Evolutionary conservation across 495 filamentous ascomycete species (phyloP), one percentile per base, ranked within the genome.

Genomic region (Pyrenula aspistea): DNA sequence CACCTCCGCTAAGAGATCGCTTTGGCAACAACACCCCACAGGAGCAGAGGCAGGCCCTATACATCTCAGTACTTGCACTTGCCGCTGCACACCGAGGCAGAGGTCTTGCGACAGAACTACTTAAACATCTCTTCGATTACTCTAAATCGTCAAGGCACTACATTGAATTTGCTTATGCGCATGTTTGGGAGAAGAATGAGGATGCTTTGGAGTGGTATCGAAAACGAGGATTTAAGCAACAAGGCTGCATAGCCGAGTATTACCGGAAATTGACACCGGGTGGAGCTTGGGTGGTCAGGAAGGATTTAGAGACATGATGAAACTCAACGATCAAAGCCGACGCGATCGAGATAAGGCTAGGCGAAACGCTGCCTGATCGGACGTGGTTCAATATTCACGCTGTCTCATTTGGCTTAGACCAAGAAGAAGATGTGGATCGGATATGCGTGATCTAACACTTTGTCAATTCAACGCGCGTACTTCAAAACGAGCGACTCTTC

Each of bases 111-210:
- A 78, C 84, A 15, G 81, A 85, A 12, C 75, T 93, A 2, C 75
- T 97, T 12, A 66, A 57, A 12, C 20, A 24, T 22, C 63, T 65
- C 49, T 68, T 60, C 2, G 70, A 71, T 20, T 77, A 82, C 49
- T 71, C 77, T 21, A 69, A 85, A 11, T 71, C 71, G 21, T 73
- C 65, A 53, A 72, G 75, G 60, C 75, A 74, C 59, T 72, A 74
- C 51, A 73, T 77, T 21, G 67, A 65, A 31, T 74, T 71, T 12
- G 78, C 90, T 11, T 91, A 88, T 55, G 93, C 93, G 12, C 93
- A 98, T 72, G 93, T 97, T 1, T 96, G 95, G 85, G 89, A 93
- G 58, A 83, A 85, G 57, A 97, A 98, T 65, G 78, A 81, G 11
- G 93, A 95, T 49, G 93, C 81, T 0, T 67, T 94, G 65, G 78